Conservation (phyloP, 2,329 filamentous ascomycete species). For the Curvularia hawaiiensis region DNA sequence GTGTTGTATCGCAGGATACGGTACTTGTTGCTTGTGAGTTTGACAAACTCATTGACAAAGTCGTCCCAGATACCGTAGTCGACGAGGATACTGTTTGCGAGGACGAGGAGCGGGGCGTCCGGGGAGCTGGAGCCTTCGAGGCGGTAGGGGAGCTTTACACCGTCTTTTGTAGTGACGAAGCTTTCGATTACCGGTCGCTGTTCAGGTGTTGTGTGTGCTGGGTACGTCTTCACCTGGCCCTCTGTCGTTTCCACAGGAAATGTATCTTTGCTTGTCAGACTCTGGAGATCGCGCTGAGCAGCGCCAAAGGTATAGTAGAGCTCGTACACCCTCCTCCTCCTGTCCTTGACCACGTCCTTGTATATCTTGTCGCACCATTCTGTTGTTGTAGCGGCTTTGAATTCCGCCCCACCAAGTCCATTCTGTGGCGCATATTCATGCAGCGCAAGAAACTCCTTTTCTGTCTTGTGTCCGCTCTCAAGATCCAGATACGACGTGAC, state of each 20-base stretch:
- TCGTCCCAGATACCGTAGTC: conserved; percentile 81
- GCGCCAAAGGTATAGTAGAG: conserved; percentile 83
- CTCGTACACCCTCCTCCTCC: conserved; percentile 66
- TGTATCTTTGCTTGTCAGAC: conserved; percentile 57
- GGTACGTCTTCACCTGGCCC: conserved; percentile 60
- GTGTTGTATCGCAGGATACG: conserved; percentile 78
- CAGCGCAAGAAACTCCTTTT: conserved; percentile 65
- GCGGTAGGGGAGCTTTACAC: conserved; percentile 71
- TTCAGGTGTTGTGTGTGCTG: conserved; percentile 42
- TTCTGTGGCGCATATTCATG: conserved; percentile 75
- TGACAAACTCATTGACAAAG: conserved; percentile 66
- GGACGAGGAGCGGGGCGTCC: conserved; percentile 72
- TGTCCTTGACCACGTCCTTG: conserved; percentile 61
- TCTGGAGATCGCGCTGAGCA: conserved; percentile 69
- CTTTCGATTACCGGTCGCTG: conserved; percentile 64
- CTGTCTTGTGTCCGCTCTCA: conserved; percentile 43
- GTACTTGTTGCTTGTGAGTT: conserved; percentile 63
- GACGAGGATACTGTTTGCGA: conserved; percentile 81
- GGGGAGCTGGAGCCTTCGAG: conserved; percentile 74
- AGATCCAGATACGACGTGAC: conserved; percentile 64
- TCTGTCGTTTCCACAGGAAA: conserved; percentile 60
- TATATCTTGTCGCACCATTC: conserved; percentile 66
- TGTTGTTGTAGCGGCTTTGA: conserved; percentile 67
- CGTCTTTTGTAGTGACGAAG: conserved; percentile 70
- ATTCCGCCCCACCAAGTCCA: conserved; percentile 68